Evolutionary conservation across 2,329 filamentous ascomycete species (phyloP).

Genomic region (Orbilia ellipsospora): DNA sequence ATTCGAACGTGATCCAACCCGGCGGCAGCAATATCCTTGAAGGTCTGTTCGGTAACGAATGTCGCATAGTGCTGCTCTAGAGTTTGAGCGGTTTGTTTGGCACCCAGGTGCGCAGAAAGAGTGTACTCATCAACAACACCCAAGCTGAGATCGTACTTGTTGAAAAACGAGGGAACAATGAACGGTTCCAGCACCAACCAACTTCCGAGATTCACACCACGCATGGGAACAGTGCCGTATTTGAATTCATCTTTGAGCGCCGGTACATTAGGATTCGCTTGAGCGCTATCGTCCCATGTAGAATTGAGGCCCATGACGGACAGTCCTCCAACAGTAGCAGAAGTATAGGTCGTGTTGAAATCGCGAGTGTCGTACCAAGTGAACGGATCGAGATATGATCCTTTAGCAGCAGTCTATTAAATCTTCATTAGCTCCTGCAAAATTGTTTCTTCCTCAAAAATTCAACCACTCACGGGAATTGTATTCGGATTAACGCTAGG

Average conservation of each 20-base stretch:
- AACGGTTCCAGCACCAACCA: conserved; percentile 96
- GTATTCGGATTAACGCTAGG: conserved; percentile 64
- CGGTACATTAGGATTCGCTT: conserved; percentile 82
- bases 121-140: conserved; percentile 90
- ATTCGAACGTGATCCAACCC: conserved; percentile 98
- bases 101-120: conserved; percentile 76
- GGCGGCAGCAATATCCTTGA: conserved; percentile 83
- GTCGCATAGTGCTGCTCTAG: conserved; percentile 92
- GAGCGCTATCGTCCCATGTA: conserved; percentile 83
- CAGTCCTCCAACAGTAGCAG: conserved; percentile 83
- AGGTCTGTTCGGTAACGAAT: conserved; percentile 86
- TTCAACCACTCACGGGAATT: conserved; percentile 64
- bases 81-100: conserved; percentile 71
- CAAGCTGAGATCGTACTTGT: conserved; percentile 63
- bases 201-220: conserved; percentile 91
- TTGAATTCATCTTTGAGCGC: conserved; percentile 78
- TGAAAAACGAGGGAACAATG: conserved; percentile 91
- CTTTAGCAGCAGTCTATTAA: conserved; percentile 63
- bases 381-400: conserved; percentile 85
- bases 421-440: conserved; percentile 9
- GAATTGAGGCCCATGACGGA: conserved; percentile 88
- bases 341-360: conserved; percentile 95
- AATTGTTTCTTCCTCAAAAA: neutral
- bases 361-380: conserved; percentile 89
- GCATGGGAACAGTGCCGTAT: conserved; percentile 81